Evolutionary conservation across 441 rosid species (phyloP).

Genomic region (Populus hybrid): DNA sequence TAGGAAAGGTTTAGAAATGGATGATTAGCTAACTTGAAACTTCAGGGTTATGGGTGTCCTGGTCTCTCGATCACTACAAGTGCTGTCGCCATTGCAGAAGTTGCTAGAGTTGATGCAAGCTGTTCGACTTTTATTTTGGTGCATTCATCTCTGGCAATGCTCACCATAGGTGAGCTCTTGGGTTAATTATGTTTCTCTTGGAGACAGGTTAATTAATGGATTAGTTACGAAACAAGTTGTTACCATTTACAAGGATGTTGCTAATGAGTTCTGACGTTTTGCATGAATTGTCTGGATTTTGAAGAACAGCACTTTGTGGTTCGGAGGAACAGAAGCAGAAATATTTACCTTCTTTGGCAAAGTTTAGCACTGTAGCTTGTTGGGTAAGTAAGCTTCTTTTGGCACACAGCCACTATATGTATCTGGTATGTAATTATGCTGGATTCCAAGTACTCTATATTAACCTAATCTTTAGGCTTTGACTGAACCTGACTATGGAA

Average conservation of each 20-base stretch:
- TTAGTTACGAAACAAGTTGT: not conserved
- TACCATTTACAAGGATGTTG: not conserved
- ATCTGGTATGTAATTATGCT: constrained; percentile 12
- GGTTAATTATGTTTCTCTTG: not conserved
- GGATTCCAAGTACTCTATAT: constrained; percentile 7
- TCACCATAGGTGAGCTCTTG: constrained; percentile 67
- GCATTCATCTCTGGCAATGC: constrained; percentile 90
- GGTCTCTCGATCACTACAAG: constrained; percentile 73
- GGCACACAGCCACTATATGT: not conserved
- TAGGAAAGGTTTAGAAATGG: not conserved
- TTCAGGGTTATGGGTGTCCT: constrained; percentile 94
- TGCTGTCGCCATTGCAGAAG: constrained; percentile 67
- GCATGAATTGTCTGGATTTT: constrained; percentile 8
- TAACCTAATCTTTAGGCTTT: constrained; percentile 51
- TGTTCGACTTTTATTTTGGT: constrained; percentile 81
- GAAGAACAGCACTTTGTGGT: constrained; percentile 75
- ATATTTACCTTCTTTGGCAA: constrained; percentile 82
- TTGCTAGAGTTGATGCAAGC: constrained; percentile 97
- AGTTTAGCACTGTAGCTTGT: constrained; percentile 59
- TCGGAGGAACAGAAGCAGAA: constrained; percentile 85
- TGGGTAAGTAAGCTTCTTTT: constrained; percentile 59
- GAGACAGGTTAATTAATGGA: not conserved
- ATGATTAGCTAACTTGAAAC: constrained; percentile 23
- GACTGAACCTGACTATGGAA: constrained; percentile 94
- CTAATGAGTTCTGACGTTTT: not conserved